Base-by-base conservation (phyloP, 2,329 filamentous ascomycete species). In the Leptoxyphium fumago region DNA sequence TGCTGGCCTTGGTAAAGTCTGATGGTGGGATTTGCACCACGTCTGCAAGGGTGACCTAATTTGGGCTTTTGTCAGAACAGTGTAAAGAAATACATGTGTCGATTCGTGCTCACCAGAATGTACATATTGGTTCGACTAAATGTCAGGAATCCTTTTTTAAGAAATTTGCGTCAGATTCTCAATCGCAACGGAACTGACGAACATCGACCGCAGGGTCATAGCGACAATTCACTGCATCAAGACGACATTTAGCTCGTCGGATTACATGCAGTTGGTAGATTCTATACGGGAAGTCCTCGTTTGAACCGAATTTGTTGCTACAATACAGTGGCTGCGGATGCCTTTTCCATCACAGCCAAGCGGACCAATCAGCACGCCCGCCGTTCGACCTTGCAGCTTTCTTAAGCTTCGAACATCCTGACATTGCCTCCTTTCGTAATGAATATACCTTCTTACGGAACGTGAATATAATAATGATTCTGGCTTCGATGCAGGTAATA, bases 1-100 rank as follows among this genome's bases (percentile, higher is more conserved):
- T 75, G 58, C 84, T 93, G 48, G 78, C 73, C 64, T 91, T 91
- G 48, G 79, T 75, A 60, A 96, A 94, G 60, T 95, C 84, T 56
- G 85, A 77, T 1, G 91, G 91, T 29, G 77, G 74, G 66, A 98
- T 93, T 65, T 94, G 85, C 53, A 98, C 86, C 54, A 98, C 74
- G 69, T 98, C 91, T 54, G 87, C 82, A 55, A 98, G 80, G 53
- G 91, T 94, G 38, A 87, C 91, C 91, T 94, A 40, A 17, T 4
- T 40, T 13, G 4, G 3, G 4, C 13, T 40, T 10, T 18, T 18
- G 13, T 17, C 38, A 40, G 38, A 40, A 2, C 2, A 10, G 34
- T n/a, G 8, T 38, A 8, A 9, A 4, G 34, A 38, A 9, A 8
- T 9, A 7, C 21, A 26, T 7, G 7, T 3, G 7, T 4, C 21